Evolutionary conservation across 2,329 filamentous ascomycete genomes (phyloP).

Genomic region (Aspergillus ruber): DNA sequence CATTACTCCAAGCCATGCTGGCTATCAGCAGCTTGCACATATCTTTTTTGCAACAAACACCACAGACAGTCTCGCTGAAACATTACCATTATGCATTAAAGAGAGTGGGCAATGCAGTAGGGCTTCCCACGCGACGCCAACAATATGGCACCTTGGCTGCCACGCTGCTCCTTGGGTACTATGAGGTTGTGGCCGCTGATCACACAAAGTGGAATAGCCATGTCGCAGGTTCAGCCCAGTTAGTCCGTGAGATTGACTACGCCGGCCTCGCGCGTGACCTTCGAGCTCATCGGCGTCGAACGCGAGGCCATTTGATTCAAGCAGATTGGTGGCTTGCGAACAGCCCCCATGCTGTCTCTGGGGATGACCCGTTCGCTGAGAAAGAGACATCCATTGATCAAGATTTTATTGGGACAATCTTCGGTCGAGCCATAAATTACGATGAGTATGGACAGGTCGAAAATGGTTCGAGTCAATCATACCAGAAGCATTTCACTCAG

Average conservation of each 20-base stretch:
- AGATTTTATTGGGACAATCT: slow-evolving; percentile 51
- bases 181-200: slow-evolving; percentile 90
- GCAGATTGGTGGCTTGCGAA: slow-evolving; percentile 13
- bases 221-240: slow-evolving; percentile 72
- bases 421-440: slow-evolving; percentile 53
- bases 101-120: slow-evolving; percentile 68
- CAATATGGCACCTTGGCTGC: slow-evolving; percentile 81
- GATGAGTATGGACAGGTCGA: slow-evolving; percentile 51
- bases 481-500: slow-evolving; percentile 33
- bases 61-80: slow-evolving; percentile 73
- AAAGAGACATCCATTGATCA: slow-evolving; percentile 49
- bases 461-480: slow-evolving; percentile 12
- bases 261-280: slow-evolving; percentile 65
- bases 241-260: slow-evolving; percentile 78
- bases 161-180: slow-evolving; percentile 78
- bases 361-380: slow-evolving; percentile 38
- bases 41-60: slow-evolving; percentile 67
- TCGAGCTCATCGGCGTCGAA: slow-evolving; percentile 55
- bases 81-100: slow-evolving; percentile 86
- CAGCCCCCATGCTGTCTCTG: slow-evolving; percentile 28
- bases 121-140: slow-evolving; percentile 60
- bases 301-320: slow-evolving; percentile 22
- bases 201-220: slow-evolving; percentile 96
- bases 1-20: slow-evolving; percentile 82
- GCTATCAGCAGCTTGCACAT: slow-evolving; percentile 83